These are phyloP conservation scores for Saccharomyces hybrid DNA, from an alignment of 1,139 yeast genomes.

Conservation along the genomic window DNA sequence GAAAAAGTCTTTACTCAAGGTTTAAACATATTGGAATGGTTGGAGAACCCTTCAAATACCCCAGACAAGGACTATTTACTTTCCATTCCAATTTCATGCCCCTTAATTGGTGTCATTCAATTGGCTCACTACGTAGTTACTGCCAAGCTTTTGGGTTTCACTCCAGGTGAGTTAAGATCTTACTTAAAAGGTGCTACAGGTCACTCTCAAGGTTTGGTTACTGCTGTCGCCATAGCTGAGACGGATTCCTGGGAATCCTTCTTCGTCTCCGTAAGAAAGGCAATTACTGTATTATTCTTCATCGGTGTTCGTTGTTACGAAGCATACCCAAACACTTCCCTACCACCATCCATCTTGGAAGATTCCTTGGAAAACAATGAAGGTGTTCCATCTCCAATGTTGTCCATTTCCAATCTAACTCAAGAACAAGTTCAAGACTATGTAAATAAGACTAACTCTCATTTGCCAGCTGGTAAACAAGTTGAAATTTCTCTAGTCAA, in stretches of 20 bases:
- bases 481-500: constrained; percentile 84
- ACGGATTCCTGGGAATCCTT: constrained; percentile 83
- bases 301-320: constrained; percentile 89
- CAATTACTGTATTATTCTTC: constrained; percentile 79
- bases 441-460: constrained; percentile 83
- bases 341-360: constrained; percentile 89
- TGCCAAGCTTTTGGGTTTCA: constrained; percentile 72
- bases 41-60: constrained; percentile 71
- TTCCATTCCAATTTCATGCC: constrained; percentile 91
- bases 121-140: constrained; percentile 88
- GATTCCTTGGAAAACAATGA: constrained; percentile 92
- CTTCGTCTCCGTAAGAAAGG: constrained; percentile 62
- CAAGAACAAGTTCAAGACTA: constrained; percentile 68
- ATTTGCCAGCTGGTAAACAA: constrained; percentile 86
- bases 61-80: constrained; percentile 87
- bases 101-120: constrained; percentile 91
- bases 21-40: constrained; percentile 81
- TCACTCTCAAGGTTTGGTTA: constrained; percentile 95
- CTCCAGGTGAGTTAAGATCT: constrained; percentile 81
- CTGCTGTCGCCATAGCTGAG: constrained; percentile 86
- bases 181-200: constrained; percentile 84
- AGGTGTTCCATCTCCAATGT: constrained; percentile 97
- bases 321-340: constrained; percentile 86
- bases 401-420: constrained; percentile 83
- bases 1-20: constrained; percentile 93